Evolutionary conservation across 225 moss, liverwort and hornwort species (phyloP).

Genomic region (Polytrichum formosum): DNA sequence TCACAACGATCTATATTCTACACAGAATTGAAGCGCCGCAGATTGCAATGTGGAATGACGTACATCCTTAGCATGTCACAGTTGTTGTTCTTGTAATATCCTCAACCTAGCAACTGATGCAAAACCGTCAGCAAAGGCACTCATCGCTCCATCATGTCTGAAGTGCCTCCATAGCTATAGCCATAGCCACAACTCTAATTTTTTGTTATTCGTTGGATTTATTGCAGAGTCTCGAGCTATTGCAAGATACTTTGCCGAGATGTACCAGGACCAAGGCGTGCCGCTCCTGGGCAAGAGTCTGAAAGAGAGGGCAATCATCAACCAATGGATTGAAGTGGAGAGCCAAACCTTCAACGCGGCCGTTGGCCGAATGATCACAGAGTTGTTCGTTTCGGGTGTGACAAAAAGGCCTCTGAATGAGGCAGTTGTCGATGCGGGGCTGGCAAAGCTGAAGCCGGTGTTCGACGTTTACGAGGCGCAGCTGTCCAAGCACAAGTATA

Average conservation of each 20-base stretch:
- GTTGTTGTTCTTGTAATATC: not conserved
- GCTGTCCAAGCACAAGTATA: constrained; percentile 44
- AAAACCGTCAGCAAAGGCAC: not conserved
- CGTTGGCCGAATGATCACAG: constrained; percentile 36
- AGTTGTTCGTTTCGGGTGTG: constrained; percentile 34
- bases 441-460: constrained; percentile 45
- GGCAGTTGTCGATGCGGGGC: constrained; percentile 18
- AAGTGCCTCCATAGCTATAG: not conserved
- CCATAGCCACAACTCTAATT: not conserved
- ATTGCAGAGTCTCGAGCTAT: constrained; percentile 74
- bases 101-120: not conserved
- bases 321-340: constrained; percentile 80
- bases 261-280: constrained; percentile 53
- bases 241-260: constrained; percentile 64
- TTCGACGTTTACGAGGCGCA: constrained; percentile 62
- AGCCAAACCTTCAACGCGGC: constrained; percentile 55
- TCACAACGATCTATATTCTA: no score
- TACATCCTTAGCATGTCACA: not conserved
- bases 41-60: not conserved
- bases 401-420: constrained; percentile 35
- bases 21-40: not conserved
- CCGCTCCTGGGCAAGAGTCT: constrained; percentile 61
- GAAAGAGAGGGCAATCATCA: constrained; percentile 55
- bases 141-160: not conserved
- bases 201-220: not conserved